Evolutionary conservation across 345 rosid genomes (phyloP).

Genomic region (Citrus australasica): DNA sequence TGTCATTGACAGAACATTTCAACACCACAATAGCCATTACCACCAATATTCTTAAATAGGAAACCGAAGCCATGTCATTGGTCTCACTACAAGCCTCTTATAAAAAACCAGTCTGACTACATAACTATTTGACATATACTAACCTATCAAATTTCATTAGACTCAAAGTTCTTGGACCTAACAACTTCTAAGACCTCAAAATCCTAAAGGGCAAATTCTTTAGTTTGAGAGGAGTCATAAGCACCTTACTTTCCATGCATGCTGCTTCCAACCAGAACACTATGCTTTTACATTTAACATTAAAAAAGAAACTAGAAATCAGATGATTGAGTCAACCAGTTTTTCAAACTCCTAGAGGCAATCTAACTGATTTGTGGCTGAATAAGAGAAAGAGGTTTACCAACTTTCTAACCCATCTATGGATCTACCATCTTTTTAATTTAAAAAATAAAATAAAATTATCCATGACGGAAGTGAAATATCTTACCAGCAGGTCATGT

Average conservation of each 20-base stretch:
- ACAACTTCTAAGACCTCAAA: neutral
- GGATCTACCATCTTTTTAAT: neutral
- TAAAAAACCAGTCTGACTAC: neutral
- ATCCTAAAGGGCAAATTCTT: neutral
- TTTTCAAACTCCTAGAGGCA: no score
- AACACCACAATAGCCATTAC: neutral
- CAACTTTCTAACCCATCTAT: neutral
- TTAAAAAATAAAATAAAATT: neutral
- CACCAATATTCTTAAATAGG: neutral
- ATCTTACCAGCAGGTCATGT: constrained; percentile 92
- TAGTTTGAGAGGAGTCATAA: neutral
- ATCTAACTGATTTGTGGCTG: neutral
- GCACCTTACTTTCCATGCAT: neutral
- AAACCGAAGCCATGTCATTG: neutral
- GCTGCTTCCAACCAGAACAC: neutral
- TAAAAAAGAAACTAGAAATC: neutral
- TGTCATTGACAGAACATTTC: neutral
- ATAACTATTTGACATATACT: neutral
- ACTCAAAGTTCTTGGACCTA: neutral
- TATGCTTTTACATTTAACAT: neutral
- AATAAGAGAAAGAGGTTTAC: no score
- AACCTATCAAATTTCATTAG: no score
- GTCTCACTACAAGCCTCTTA: no score
- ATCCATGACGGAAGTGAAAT: neutral
- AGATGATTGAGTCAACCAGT: neutral